Evolutionary conservation across 2,329 filamentous ascomycete species (phyloP).

Genomic region (Cordyceps javanica): DNA sequence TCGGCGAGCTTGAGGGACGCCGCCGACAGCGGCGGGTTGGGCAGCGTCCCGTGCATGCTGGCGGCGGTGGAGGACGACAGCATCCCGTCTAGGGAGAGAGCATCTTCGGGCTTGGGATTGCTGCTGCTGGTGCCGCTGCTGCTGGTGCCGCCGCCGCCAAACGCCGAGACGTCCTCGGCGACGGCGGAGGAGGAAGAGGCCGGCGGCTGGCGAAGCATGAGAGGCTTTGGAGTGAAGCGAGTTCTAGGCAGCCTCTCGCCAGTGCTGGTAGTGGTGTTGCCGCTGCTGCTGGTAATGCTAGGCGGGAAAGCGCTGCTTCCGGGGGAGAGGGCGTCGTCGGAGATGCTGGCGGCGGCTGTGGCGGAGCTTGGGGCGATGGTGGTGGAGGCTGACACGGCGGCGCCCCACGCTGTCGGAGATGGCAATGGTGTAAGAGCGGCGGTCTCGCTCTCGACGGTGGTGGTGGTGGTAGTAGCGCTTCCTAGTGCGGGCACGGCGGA

Average conservation of each 20-base stretch:
- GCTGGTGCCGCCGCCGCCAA: slow-evolving; percentile 47
- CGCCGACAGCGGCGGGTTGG: slow-evolving; percentile 35
- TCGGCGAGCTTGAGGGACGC: slow-evolving; percentile 59
- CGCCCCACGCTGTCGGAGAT: slow-evolving; percentile 7
- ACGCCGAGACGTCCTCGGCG: slow-evolving; percentile 35
- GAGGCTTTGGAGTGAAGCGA: background rate
- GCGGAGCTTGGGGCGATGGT: slow-evolving; percentile 9
- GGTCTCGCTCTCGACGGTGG: background rate
- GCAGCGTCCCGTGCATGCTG: slow-evolving; percentile 27
- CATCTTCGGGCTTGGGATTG: slow-evolving; percentile 29
- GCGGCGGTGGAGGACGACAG: slow-evolving; percentile 26
- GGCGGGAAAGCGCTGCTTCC: background rate
- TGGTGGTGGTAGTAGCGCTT: slow-evolving; percentile 14
- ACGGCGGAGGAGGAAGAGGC: background rate
- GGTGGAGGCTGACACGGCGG: slow-evolving; percentile 4
- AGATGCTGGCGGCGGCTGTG: slow-evolving; percentile 3
- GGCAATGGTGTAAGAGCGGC: slow-evolving; percentile 3
- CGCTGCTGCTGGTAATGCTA: too few species aligned
- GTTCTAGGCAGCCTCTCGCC: background rate
- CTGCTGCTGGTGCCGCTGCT: slow-evolving; percentile 51
- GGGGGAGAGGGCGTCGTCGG: background rate
- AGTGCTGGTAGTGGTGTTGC: slow-evolving; percentile 58
- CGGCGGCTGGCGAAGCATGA: slow-evolving; percentile 6
- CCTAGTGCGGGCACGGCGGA: slow-evolving; percentile 22
- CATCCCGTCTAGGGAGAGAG: slow-evolving; percentile 53